Percentiles rank a stretch among this genome's conserved stretches.
These are phyloP conservation scores for Conringia planisiliqua DNA, from an alignment of 345 rosid species.

Conservation along the genomic window DNA sequence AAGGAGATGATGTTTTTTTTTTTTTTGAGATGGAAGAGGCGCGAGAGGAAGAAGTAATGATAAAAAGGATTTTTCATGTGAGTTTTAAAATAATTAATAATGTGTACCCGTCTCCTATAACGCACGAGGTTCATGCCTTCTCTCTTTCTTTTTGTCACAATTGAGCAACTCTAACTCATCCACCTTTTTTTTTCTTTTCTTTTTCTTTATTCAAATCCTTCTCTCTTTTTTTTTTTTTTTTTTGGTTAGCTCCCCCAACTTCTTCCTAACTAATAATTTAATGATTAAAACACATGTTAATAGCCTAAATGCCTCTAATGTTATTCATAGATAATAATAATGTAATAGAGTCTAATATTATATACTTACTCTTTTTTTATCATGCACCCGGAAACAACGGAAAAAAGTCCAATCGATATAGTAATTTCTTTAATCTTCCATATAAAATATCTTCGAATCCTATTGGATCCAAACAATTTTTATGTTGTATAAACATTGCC, in stretches of 20 bases:
- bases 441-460: neutral
- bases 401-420: neutral
- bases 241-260: conserved; percentile 6
- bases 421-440: neutral
- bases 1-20: neutral
- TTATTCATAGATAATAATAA: neutral
- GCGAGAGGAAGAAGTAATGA: neutral
- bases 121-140: conserved; percentile 31
- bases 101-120: neutral
- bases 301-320: neutral
- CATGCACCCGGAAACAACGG: conserved; percentile 13
- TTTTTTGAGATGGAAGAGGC: neutral
- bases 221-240: neutral
- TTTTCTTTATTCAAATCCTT: neutral
- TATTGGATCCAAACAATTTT: neutral
- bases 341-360: too few relatives aligned
- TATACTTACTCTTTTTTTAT: neutral
- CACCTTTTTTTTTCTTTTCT: conserved; percentile 7
- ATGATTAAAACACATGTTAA: conserved; percentile 15
- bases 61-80: conserved; percentile 5
- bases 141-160: neutral
- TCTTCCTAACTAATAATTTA: neutral
- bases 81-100: neutral
- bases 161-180: neutral
- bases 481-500: neutral